Conservation (phyloP, 768 basidiomycete species). For the Suillus subaureus region DNA sequence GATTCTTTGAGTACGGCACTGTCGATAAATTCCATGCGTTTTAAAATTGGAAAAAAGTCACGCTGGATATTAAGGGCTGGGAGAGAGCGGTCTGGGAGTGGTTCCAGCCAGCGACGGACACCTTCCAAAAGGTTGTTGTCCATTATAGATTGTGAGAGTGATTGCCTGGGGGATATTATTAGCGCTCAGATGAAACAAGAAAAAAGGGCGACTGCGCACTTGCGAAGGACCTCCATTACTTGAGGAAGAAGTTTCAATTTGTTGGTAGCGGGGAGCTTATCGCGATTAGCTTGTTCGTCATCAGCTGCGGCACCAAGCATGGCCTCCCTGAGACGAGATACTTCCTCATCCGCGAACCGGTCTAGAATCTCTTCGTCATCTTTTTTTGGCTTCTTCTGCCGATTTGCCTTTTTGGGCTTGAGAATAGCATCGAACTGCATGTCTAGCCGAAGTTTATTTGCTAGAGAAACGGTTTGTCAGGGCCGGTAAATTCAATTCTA, state of each 20-base stretch:
- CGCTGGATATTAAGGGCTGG: conserved; percentile 96
- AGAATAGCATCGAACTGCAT: conserved; percentile 87
- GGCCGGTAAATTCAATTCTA: not conserved
- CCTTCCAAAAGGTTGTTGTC: conserved; percentile 94
- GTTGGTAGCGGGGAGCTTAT: conserved; percentile 77
- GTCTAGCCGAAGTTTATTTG: conserved; percentile 74
- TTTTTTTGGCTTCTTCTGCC: conserved; percentile 71
- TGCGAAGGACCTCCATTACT: conserved; percentile 91
- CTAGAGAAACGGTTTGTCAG: conserved; percentile 41
- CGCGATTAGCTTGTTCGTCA: conserved; percentile 78
- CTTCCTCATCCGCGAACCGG: conserved; percentile 86
- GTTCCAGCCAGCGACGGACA: conserved; percentile 90
- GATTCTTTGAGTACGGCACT: conserved; percentile 88
- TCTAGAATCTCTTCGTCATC: conserved; percentile 84
- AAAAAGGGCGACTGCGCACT: conserved; percentile 54
- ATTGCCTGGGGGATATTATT: conserved; percentile 50
- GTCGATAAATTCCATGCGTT: conserved; percentile 93
- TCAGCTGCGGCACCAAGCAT: conserved; percentile 89
- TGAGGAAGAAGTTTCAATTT: conserved; percentile 87
- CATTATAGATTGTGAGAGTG: conserved; percentile 88
- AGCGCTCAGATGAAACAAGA: not conserved
- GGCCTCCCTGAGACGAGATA: conserved; percentile 81
- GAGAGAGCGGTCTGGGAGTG: conserved; percentile 87
- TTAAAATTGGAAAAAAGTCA: conserved; percentile 81
- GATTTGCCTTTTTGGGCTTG: conserved; percentile 71